Evolutionary conservation across 2,329 filamentous ascomycete species (phyloP).

Genomic region (Huntiella moniliformis): DNA sequence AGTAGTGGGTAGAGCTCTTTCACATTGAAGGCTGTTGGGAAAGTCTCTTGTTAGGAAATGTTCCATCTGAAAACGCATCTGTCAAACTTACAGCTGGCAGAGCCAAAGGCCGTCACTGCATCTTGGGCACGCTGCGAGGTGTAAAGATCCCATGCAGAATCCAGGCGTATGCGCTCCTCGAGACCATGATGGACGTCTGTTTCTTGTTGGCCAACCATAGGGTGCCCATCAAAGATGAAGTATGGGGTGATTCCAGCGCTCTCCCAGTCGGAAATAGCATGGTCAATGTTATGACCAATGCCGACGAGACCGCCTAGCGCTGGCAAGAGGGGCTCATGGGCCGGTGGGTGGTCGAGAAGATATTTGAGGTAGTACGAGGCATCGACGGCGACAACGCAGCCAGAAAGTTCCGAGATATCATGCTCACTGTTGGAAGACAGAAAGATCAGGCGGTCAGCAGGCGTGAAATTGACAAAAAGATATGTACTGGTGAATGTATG

Average conservation of each 20-base stretch:
- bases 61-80: not conserved
- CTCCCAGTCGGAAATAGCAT: constrained; percentile 56
- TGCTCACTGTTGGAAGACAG: constrained; percentile 27
- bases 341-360: constrained; percentile 50
- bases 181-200: constrained; percentile 44
- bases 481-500: not conserved
- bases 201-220: constrained; percentile 58
- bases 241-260: constrained; percentile 53
- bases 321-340: constrained; percentile 71
- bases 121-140: constrained; percentile 59
- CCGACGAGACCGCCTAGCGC: constrained; percentile 79
- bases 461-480: not conserved
- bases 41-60: not conserved
- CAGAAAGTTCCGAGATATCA: constrained; percentile 51
- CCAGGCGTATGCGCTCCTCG: constrained; percentile 49
- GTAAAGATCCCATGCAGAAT: constrained; percentile 75
- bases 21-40: constrained; percentile 37
- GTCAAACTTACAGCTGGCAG: constrained; percentile 44
- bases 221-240: constrained; percentile 84
- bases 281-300: constrained; percentile 54
- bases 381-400: constrained; percentile 64
- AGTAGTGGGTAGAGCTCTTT: constrained; percentile 60
- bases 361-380: constrained; percentile 74
- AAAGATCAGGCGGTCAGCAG: not conserved
- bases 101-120: constrained; percentile 71